A percentile compares a stretch with the other conserved stretches of the same genome.
Conservation (phyloP, 345 rosid species). For the Eutrema heterophyllum region DNA sequence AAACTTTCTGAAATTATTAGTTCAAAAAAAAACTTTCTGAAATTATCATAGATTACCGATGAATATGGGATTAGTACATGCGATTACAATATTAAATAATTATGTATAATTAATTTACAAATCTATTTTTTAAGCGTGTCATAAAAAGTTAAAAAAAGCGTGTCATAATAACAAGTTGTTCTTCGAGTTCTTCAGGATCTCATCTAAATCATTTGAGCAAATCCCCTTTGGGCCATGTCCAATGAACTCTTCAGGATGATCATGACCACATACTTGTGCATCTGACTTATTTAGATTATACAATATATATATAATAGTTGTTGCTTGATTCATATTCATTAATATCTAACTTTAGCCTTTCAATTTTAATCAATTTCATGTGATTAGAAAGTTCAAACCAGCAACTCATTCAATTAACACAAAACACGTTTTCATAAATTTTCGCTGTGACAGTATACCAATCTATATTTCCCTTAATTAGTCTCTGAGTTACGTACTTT, state of each 20-base stretch:
- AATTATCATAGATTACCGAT: neutral
- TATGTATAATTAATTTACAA: neutral
- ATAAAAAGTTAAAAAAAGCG: neutral
- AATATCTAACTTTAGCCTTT: neutral
- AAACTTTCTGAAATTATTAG: neutral
- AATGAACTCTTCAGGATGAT: neutral
- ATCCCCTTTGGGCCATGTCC: neutral
- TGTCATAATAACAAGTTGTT: neutral
- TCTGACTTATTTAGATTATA: neutral
- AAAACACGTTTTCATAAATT: neutral
- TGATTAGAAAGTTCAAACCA: neutral
- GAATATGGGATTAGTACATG: neutral
- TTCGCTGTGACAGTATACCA: neutral
- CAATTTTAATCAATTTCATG: neutral
- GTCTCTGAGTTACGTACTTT: neutral
- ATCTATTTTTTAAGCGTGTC: neutral
- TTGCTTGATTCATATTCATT: constrained; percentile 8
- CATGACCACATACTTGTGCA: neutral
- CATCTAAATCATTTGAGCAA: neutral
- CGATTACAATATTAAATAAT: neutral
- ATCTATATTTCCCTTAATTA: neutral
- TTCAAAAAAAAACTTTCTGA: neutral
- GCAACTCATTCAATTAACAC: neutral
- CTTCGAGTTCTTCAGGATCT: neutral
- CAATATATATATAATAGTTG: neutral